Base-by-base conservation (phyloP, 2,329 filamentous ascomycete species). In the Rhynchosporium graminicola region DNA sequence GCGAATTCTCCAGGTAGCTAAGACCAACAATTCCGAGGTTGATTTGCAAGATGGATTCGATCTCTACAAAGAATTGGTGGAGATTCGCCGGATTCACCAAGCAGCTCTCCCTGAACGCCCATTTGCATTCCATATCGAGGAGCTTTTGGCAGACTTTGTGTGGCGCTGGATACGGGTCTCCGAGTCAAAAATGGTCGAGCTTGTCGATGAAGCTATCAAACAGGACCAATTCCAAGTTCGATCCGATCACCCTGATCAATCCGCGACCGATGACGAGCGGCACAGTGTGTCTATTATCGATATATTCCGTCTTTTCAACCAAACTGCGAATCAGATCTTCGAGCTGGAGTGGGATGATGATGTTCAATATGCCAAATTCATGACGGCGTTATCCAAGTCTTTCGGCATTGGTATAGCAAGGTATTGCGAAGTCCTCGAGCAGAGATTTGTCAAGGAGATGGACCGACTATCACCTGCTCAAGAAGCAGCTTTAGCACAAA, bases 281-380 rank as follows among this genome's bases (percentile, higher is more conserved):
- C 95, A 98, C 77, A 98, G 94, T 74, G 87, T 94, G 63, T 98
- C 94, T 15, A 86, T 96, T 7, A 90, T 97, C 65, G 95, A 99
- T 75, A 87, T 97, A 48, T 98, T 97, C 78, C 88, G 90, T 70
- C 88, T 96, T 0, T 97, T 98, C 80, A 96, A 93, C 71, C 91
- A 97, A 77, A 91, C 90, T 20, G 87, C 96, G 42, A 90, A 97
- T 67, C 91, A 96, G 71, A 86, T 99, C 60, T 87, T 91, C 59
- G 82, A 91, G 69, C 82, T 99, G 10, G 87, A 93, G 64, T 99
- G 95, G 95, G 89, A 92, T 67, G 92, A 98, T 74, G 91, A 97
- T 71, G 82, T 96, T 43, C 93, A 97, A 68, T 91, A 97, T 74
- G 94, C 95, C 45, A 92, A 93, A 65, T 99, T 99, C 77, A 98